Base-by-base conservation (phyloP, 441 rosid species). In the Brassica hybrid region DNA sequence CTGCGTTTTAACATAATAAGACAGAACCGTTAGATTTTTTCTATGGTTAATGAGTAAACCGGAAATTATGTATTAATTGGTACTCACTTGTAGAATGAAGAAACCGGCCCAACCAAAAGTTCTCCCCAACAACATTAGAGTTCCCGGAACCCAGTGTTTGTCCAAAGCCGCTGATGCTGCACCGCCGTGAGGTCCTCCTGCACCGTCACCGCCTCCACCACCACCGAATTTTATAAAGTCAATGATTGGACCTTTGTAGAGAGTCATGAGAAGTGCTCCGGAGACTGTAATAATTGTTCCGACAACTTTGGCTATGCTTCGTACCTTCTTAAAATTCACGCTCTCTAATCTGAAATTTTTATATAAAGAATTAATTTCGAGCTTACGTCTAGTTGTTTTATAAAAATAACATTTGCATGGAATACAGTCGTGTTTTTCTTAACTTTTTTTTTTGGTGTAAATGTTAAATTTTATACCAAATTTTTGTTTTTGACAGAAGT, bases 211-310 rank as follows among this genome's bases (percentile, higher is more conserved):
- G 27, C 34, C 84, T 80, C 88, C 88, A n/a, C 80, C 80, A 1
- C 87, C 80, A 1, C 87, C 86, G 3, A 87, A 13, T 63, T 14
- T 79, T 0, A 90, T 59, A 36, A 56, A 84, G 45, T 93, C 84
- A 67, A 95, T 17, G 54, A 89, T 81, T 27, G 98, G 98, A 65
- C 99, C 99, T 84, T 88, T 93, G 88, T 90, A 93, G 60, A 95
- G 77, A 23, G 99, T 93, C 99, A 95, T 95, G 30, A 93, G 90
- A 94, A 91, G 88, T 27, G 99, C 98, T 69, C 99, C 98, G 0
- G 76, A 65, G 12, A 93, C 94, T 4, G 97, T 93, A 21, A 95
- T 84, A 5, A 62, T 86, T 1, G 99, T 95, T 71, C 99, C 99
- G 4, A 88, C 50, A 6, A 93, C 83, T 83, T 95, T 95, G 2